A percentile compares a stretch with the other conserved stretches of the same genome.
These are phyloP conservation scores for Penium margaritaceum DNA, from an alignment of 139 green algal genomes.

Conservation along the genomic window DNA sequence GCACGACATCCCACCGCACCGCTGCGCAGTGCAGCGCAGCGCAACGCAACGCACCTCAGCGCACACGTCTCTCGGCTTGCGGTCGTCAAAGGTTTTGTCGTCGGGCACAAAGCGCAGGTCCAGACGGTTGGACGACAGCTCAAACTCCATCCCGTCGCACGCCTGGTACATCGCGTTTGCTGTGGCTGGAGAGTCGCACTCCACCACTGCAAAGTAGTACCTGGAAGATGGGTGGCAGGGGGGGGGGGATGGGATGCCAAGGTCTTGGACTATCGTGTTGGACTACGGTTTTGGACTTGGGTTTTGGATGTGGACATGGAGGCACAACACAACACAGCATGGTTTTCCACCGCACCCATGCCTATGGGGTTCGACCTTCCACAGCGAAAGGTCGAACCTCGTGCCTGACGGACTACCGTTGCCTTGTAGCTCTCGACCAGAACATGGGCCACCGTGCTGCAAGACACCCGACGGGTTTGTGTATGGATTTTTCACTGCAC, in stretches of 20 bases:
- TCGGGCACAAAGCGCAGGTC: slow-evolving; percentile 90
- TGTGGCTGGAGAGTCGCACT: slow-evolving; percentile 64
- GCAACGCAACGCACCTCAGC: slow-evolving; percentile 34
- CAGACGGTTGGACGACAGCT: slow-evolving; percentile 66
- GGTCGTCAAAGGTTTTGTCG: slow-evolving; percentile 58
- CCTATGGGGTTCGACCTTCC: no score
- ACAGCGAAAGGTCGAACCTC: no score
- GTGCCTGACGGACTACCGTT: no score
- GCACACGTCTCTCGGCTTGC: slow-evolving; percentile 42
- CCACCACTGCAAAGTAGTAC: slow-evolving; percentile 71
- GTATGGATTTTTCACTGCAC: no score
- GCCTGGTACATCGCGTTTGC: slow-evolving; percentile 72
- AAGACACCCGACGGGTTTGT: no score
- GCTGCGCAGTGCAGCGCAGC: no score
- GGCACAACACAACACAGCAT: background rate
- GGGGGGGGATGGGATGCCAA: background rate
- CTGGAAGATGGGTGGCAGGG: no score
- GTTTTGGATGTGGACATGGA: background rate
- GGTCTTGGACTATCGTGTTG: background rate
- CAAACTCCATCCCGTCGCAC: slow-evolving; percentile 86
- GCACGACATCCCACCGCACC: no score
- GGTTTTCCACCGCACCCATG: no score
- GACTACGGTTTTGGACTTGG: background rate
- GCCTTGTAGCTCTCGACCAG: no score
- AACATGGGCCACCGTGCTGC: no score